Conservation (phyloP, 306 rosid species). For the Myrica gale region DNA sequence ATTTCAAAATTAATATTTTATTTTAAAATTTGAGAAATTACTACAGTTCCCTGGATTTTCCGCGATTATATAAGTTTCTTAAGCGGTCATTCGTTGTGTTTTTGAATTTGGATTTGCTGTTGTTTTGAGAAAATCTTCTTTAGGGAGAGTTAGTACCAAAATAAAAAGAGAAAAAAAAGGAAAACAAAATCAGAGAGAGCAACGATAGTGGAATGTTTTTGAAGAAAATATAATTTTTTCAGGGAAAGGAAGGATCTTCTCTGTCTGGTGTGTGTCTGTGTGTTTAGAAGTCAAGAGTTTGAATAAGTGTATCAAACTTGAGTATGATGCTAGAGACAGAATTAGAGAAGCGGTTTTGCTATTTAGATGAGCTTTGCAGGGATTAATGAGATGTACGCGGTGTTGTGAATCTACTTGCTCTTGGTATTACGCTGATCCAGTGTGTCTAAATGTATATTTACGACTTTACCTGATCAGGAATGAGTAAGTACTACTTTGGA, state of each 20-base stretch:
- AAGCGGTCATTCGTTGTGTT: background rate
- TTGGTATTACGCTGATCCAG: background rate
- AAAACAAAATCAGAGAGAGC: background rate
- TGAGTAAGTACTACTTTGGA: background rate
- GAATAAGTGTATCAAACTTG: background rate
- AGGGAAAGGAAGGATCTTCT: background rate
- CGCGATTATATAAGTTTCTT: background rate
- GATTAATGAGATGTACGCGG: background rate
- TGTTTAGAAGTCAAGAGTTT: background rate
- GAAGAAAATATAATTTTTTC: background rate
- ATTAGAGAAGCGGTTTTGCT: background rate
- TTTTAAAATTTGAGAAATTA: background rate
- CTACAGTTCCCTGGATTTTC: no score
- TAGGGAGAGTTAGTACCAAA: background rate
- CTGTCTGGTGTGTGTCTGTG: background rate
- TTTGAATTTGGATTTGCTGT: background rate
- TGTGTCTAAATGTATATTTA: background rate
- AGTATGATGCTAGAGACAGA: background rate
- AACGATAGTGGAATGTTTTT: background rate
- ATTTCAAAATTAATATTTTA: background rate
- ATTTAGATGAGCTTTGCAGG: background rate
- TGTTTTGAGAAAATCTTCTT: background rate
- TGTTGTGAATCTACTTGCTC: background rate
- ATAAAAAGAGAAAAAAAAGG: no score
- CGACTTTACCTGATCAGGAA: background rate